Evolutionary conservation across 441 rosid species (phyloP).

Genomic region (Populus trichocarpa): DNA sequence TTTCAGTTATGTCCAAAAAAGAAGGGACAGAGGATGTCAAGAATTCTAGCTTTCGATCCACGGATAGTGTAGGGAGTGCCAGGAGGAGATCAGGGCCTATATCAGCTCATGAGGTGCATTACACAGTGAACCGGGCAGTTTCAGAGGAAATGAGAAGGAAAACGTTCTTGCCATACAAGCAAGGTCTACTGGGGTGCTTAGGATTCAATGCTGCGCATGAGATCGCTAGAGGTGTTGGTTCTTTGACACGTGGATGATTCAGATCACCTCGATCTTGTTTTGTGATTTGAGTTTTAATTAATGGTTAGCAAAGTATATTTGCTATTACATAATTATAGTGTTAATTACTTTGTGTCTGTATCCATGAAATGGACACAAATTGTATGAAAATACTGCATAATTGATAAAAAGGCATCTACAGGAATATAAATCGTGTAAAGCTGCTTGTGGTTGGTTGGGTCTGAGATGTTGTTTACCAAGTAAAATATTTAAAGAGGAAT

Average conservation of each 20-base stretch:
- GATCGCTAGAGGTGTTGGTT: no score
- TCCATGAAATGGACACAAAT: conserved; percentile 19
- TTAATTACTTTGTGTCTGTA: conserved; percentile 4
- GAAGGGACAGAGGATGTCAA: conserved; percentile 38
- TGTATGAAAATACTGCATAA: conserved; percentile 1
- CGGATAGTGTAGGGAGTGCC: conserved; percentile 48
- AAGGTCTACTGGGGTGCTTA: conserved; percentile 52
- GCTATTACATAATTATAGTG: background rate
- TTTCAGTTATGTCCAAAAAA: conserved; percentile 40
- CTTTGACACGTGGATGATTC: conserved; percentile 58
- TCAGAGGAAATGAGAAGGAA: conserved; percentile 72
- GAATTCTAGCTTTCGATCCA: conserved; percentile 47
- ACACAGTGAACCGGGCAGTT: conserved; percentile 65
- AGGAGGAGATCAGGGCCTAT: conserved; percentile 35
- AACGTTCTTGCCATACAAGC: conserved; percentile 49
- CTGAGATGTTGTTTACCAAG: background rate
- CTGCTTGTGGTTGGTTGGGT: background rate
- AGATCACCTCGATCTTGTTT: conserved; percentile 25
- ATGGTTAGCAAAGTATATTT: background rate
- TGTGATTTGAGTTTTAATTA: background rate
- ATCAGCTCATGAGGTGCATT: conserved; percentile 72
- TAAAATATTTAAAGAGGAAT: no score
- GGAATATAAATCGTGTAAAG: background rate
- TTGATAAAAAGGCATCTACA: background rate
- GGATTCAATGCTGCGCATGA: conserved; percentile 57